Evolutionary conservation across 179 eudicot species (phyloP), one percentile per base, ranked within the genome.

Genomic region (Drosera spatulata): DNA sequence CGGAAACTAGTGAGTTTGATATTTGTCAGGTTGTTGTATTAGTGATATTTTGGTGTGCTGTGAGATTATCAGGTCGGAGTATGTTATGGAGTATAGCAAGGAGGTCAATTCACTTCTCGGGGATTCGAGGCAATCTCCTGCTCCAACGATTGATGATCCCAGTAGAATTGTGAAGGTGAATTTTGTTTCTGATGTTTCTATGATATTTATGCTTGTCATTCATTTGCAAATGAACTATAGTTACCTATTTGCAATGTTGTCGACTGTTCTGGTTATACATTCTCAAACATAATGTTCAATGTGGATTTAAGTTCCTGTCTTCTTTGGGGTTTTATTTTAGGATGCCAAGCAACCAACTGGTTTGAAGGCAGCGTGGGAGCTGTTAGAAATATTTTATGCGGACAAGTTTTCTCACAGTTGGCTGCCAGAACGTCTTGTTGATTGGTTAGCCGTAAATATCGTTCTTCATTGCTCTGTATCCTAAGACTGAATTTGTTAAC

Each of bases 331-430:
- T 50, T 48, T 57, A 51, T 33, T 56, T 44, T 72, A 93, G 99
- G 76, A 68, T 46, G 80, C 68, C 59, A 86, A 86, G 65, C 83
- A 84, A 78, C 93, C 82, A 76, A 80, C 80, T 37, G 57, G 73
- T 77, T 66, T 86, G 69, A 93, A 84, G 79, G 93, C 99, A 63
- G 97, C 95, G 37, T 93, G 99, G 99, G 95, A 86, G 81, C 80
- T 93, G 70, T 55, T 89, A 71, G 90, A 86, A 68, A 73, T 89
- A 50, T 93, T 93, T 75, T 93, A 86, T 70, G 96, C 82, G 8
- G 94, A 93, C 79, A 81, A 81, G 70, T 85, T 78, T 53, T 78
- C 82, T 71, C 86, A 86, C 71, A 69, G 86, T 66, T 93, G 99
- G 96, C 78, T 81, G 42, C 86, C 96, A 41, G 99, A 93, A 68